phyloP scores from a whole-genome alignment of 352 stramenopile species.

The Lagenidium giganteum region DNA sequence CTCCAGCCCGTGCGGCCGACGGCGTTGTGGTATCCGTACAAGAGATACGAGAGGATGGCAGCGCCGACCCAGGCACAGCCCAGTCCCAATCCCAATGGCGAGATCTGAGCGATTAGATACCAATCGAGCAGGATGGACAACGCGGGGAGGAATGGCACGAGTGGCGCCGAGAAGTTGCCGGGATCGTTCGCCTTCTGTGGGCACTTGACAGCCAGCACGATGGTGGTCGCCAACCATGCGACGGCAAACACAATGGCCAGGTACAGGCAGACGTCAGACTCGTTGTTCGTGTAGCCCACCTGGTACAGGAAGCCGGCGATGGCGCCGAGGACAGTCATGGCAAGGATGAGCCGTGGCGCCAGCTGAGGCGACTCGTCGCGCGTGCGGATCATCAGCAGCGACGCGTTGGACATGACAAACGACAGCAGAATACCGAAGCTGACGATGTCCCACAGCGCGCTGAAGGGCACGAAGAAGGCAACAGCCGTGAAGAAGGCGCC shows the following conservation, averaged over 20 bases:
- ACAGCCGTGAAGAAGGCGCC: slow-evolving; percentile 63
- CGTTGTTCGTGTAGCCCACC: slow-evolving; percentile 55
- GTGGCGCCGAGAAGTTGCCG: slow-evolving; percentile 46
- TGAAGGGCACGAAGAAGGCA: slow-evolving; percentile 72
- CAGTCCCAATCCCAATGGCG: slow-evolving; percentile 40
- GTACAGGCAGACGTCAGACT: slow-evolving; percentile 23
- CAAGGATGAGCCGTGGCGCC: slow-evolving; percentile 33
- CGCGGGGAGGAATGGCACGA: slow-evolving; percentile 64
- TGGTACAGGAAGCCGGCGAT: slow-evolving; percentile 53
- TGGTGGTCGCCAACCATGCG: slow-evolving; percentile 16
- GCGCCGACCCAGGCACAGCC: slow-evolving; percentile 47
- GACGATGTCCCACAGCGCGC: slow-evolving; percentile 83
- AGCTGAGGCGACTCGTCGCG: slow-evolving; percentile 43
- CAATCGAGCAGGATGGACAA: slow-evolving; percentile 62
- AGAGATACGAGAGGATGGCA: slow-evolving; percentile 68
- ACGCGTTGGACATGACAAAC: slow-evolving; percentile 82
- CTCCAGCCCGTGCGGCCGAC: slow-evolving; percentile 59
- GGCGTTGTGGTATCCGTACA: slow-evolving; percentile 68
- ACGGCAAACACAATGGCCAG: slow-evolving; percentile 47
- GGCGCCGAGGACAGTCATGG: slow-evolving; percentile 3
- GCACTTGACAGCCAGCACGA: slow-evolving; percentile 54
- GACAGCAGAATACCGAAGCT: slow-evolving; percentile 86
- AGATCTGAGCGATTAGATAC: slow-evolving; percentile 63
- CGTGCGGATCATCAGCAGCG: slow-evolving; percentile 72
- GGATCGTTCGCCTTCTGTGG: slow-evolving; percentile 37